phyloP scores from a whole-genome alignment of 495 filamentous ascomycete genomes.

The Lasiosphaeria miniovina region DNA sequence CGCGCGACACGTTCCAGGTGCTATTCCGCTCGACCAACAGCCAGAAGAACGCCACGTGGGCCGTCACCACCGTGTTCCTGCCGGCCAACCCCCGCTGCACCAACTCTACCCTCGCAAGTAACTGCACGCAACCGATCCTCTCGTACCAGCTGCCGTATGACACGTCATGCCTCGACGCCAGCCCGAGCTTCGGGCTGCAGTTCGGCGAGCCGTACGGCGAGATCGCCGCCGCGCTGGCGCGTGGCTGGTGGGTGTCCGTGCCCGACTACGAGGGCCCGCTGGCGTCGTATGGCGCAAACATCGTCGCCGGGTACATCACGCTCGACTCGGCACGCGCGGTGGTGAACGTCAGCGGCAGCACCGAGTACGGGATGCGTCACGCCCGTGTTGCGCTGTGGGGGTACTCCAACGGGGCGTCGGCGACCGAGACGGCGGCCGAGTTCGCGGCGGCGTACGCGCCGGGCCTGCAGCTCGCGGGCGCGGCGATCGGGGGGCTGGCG shows the following conservation, averaged over 20 bases:
- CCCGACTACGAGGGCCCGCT: slow-evolving; percentile 49
- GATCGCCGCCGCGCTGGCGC: slow-evolving; percentile 12
- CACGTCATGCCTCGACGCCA: slow-evolving; percentile 21
- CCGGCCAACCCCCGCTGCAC: slow-evolving; percentile 19
- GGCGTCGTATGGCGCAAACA: slow-evolving; percentile 37
- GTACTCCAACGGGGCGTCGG: slow-evolving; percentile 56
- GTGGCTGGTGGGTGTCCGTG: slow-evolving; percentile 46
- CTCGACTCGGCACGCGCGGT: slow-evolving; percentile 49
- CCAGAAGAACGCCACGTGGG: slow-evolving; percentile 41
- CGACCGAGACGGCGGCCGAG: slow-evolving; percentile 53
- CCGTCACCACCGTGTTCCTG: slow-evolving; percentile 50
- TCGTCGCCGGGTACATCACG: slow-evolving; percentile 41
- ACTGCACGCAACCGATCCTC: slow-evolving; percentile 10
- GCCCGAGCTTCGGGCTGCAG: slow-evolving; percentile 23
- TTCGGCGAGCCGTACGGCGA: slow-evolving; percentile 23
- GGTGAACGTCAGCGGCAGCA: slow-evolving; percentile 17
- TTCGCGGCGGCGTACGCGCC: slow-evolving; percentile 55
- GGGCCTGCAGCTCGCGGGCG: slow-evolving; percentile 50
- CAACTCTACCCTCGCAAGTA: neutral
- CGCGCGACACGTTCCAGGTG: slow-evolving; percentile 41
- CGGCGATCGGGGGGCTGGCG: slow-evolving; percentile 47
- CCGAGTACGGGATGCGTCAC: slow-evolving; percentile 8
- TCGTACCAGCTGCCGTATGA: slow-evolving; percentile 31
- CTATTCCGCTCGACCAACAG: slow-evolving; percentile 51
- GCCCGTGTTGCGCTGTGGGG: slow-evolving; percentile 46